Conservation (phyloP, 768 basidiomycete species). For the Pilatotrama ljubarskyi region DNA sequence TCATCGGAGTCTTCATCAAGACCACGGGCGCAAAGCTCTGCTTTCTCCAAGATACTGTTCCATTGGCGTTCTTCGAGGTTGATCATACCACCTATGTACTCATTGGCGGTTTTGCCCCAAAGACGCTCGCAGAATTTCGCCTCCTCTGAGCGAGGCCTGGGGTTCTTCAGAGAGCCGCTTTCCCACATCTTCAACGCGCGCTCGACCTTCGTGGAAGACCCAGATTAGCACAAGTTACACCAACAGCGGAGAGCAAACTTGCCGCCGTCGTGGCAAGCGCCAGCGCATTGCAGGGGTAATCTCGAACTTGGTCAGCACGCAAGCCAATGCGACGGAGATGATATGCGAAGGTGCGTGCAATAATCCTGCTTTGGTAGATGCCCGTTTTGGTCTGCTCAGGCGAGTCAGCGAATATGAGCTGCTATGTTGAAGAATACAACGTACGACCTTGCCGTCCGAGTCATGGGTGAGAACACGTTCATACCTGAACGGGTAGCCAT, state of each 20-base stretch:
- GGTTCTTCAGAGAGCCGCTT: background rate
- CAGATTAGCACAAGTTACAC: background rate
- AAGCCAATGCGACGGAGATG: background rate
- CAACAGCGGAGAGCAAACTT: background rate
- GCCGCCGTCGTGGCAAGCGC: background rate
- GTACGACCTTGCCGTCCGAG: background rate
- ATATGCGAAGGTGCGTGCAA: background rate
- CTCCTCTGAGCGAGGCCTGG: background rate
- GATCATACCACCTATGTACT: background rate
- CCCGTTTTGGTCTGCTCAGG: background rate
- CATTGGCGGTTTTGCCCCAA: background rate
- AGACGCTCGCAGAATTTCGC: background rate
- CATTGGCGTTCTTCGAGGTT: background rate
- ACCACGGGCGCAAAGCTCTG: background rate
- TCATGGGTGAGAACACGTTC: background rate
- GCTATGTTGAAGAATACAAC: background rate
- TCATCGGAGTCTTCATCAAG: too few species aligned
- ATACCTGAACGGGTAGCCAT: background rate
- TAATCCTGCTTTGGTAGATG: background rate
- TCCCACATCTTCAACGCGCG: background rate
- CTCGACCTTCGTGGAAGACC: background rate
- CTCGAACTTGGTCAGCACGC: background rate
- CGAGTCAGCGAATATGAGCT: background rate
- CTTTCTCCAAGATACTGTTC: background rate
- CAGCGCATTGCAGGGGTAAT: background rate